Evolutionary conservation across 2,329 filamentous ascomycete genomes (phyloP).

Genomic region (Xylaria hypoxylon): DNA sequence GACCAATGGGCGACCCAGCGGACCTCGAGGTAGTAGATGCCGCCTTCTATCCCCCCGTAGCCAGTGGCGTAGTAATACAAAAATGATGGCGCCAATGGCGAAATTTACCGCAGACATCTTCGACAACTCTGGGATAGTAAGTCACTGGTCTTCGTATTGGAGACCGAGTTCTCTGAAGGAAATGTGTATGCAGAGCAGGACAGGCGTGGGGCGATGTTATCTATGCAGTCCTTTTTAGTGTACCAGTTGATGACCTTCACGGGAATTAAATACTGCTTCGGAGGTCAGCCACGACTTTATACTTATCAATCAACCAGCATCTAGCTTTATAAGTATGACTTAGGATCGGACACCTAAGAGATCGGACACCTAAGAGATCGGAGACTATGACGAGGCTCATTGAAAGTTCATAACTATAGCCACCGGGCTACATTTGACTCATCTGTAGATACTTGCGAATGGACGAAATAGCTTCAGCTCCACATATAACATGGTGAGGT

Average conservation of each 20-base stretch:
- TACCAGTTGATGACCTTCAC: background rate
- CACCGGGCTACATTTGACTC: background rate
- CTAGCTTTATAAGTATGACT: background rate
- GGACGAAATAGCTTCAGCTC: no score
- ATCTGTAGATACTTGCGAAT: background rate
- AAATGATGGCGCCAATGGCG: background rate
- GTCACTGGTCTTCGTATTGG: background rate
- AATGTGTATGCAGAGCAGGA: background rate
- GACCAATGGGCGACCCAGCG: conserved; percentile 38
- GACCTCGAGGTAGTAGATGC: conserved; percentile 37
- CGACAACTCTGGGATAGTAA: background rate
- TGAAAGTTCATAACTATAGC: background rate
- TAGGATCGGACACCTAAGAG: background rate
- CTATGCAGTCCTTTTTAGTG: background rate
- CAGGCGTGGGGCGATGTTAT: background rate
- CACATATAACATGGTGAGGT: no score
- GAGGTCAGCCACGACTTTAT: background rate
- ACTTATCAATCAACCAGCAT: background rate
- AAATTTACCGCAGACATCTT: conserved; percentile 1
- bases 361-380: background rate
- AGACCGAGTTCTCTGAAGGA: background rate
- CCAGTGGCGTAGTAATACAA: background rate
- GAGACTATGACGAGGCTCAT: background rate
- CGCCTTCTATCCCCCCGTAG: background rate
- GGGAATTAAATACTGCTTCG: background rate